These are phyloP conservation scores for Pleodorina starrii DNA, from an alignment of 139 green algal species.

Conservation along the genomic window DNA sequence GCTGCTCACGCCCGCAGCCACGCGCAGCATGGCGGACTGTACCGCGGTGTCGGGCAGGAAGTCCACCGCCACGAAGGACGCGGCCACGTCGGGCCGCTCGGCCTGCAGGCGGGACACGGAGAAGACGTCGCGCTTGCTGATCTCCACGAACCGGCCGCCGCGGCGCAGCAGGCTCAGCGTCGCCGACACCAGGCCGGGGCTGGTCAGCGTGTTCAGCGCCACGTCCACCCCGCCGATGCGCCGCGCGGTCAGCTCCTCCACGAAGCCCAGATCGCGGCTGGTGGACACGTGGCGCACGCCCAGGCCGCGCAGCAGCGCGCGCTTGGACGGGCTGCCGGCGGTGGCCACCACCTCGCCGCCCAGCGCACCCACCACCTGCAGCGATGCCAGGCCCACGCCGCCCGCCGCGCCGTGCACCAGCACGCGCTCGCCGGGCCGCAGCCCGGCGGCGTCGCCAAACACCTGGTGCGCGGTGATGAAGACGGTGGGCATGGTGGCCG, in stretches of 20 bases:
- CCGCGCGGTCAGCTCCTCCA: constrained; percentile 59
- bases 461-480: constrained; percentile 85
- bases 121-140: constrained; percentile 42
- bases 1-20: constrained; percentile 55
- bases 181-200: constrained; percentile 32
- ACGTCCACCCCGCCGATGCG: constrained; percentile 27
- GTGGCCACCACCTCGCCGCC: constrained; percentile 71
- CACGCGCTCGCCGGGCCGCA: constrained; percentile 61
- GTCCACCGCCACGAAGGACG: constrained; percentile 24
- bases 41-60: constrained; percentile 30
- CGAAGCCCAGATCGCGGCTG: constrained; percentile 81
- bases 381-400: constrained; percentile 83
- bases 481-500: constrained; percentile 85
- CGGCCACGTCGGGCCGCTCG: constrained; percentile 23
- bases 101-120: constrained; percentile 33
- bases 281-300: constrained; percentile 66
- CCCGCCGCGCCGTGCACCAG: constrained; percentile 85
- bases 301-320: constrained; percentile 72
- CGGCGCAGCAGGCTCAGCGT: constrained; percentile 19
- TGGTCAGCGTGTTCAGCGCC: constrained; percentile 35
- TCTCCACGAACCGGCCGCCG: constrained; percentile 36
- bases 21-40: constrained; percentile 49
- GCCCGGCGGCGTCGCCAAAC: constrained; percentile 56
- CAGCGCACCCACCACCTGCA: constrained; percentile 69
- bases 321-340: constrained; percentile 81